Evolutionary conservation across 2,329 filamentous ascomycete species (phyloP).

Genomic region (Monilinia fructicola): DNA sequence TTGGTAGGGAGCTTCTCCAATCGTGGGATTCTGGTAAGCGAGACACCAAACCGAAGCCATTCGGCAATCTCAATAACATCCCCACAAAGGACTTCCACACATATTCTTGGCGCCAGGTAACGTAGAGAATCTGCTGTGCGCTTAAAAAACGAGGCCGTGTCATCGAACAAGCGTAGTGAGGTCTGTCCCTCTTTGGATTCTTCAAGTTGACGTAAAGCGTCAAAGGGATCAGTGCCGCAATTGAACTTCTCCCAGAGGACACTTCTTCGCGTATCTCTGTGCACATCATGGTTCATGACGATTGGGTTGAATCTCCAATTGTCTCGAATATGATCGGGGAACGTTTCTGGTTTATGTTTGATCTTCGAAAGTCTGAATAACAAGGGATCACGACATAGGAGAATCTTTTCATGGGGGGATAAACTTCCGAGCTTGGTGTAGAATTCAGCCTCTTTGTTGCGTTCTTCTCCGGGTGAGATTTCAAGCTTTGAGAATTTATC

Average conservation of each 20-base stretch:
- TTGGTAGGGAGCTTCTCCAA: conserved; percentile 14
- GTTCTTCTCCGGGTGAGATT: too few species aligned
- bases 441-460: background rate
- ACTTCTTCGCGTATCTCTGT: background rate
- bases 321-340: background rate
- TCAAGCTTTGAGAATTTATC: background rate
- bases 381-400: background rate
- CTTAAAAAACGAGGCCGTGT: conserved; percentile 26
- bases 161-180: conserved; percentile 24
- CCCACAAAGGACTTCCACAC: conserved; percentile 27
- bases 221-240: conserved; percentile 25
- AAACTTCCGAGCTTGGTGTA: background rate
- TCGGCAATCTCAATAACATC: conserved; percentile 29
- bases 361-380: background rate
- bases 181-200: background rate
- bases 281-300: background rate
- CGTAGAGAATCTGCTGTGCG: conserved; percentile 24
- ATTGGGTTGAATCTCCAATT: conserved; percentile 14
- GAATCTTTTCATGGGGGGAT: background rate
- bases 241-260: background rate
- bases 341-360: background rate
- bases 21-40: background rate
- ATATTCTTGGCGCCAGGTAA: conserved; percentile 22
- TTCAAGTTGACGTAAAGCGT: conserved; percentile 19
- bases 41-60: conserved; percentile 23